phyloP scores from a whole-genome alignment of 306 rosid genomes.

The Citrullus mucosospermus region DNA sequence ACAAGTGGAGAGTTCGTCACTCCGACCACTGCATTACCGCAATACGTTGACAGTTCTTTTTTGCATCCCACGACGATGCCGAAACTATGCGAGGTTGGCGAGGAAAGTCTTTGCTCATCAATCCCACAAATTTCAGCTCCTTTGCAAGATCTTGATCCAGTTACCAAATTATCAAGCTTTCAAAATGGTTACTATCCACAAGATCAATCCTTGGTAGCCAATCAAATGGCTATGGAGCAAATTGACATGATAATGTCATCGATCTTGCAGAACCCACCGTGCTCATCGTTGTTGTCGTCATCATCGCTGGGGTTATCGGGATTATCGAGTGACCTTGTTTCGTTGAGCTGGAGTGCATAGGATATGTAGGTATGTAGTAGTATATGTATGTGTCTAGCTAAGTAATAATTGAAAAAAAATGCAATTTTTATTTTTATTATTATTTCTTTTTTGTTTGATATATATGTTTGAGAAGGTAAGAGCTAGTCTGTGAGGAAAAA shows the following conservation, averaged over 20 bases:
- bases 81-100: conserved; percentile 26
- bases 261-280: conserved; percentile 11
- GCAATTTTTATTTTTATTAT: not conserved
- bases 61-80: conserved; percentile 20
- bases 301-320: not conserved
- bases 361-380: not conserved
- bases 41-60: not conserved
- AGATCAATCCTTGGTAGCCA: conserved; percentile 17
- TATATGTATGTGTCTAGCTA: not conserved
- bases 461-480: conserved; percentile 8
- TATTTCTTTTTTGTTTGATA: not conserved
- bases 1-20: not conserved
- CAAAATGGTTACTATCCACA: conserved; percentile 13
- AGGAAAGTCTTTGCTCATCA: conserved; percentile 21
- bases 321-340: conserved; percentile 13
- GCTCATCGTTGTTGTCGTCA: conserved; percentile 6
- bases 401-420: not conserved
- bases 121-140: conserved; percentile 22
- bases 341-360: conserved; percentile 6
- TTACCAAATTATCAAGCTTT: conserved; percentile 17
- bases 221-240: conserved; percentile 47
- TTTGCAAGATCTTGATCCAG: conserved; percentile 30
- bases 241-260: conserved; percentile 35
- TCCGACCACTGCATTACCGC: conserved; percentile 7
- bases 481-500: conserved; percentile 1